These are phyloP conservation scores for Pestalotiopsis sp. DNA, from an alignment of 2,329 filamentous ascomycete species.

Conservation along the genomic window DNA sequence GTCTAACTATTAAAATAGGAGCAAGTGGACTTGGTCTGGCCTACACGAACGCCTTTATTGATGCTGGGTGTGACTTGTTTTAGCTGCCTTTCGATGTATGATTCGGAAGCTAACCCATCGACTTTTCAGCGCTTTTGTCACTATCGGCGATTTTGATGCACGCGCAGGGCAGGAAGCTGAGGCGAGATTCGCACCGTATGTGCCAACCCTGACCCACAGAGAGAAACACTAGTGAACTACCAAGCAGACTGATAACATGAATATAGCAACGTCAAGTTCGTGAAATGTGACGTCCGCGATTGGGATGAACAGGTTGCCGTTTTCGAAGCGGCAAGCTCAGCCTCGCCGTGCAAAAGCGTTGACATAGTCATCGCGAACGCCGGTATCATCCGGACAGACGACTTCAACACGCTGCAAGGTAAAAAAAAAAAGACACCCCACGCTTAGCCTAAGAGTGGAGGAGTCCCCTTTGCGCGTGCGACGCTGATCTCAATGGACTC, in stretches of 20 bases:
- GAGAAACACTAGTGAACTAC: no score
- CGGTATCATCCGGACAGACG: not conserved
- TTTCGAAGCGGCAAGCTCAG: not conserved
- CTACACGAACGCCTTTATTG: not conserved
- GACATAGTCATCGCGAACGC: constrained; percentile 5
- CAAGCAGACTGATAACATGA: not conserved
- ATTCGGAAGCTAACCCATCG: not conserved
- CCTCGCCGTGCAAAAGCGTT: not conserved
- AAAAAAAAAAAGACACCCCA: not conserved
- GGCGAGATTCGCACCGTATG: not conserved
- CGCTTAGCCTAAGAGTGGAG: not conserved
- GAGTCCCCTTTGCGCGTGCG: not conserved
- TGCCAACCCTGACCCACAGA: not conserved
- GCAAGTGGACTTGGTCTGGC: constrained; percentile 3
- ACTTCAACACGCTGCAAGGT: not conserved
- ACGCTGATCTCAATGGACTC: not conserved
- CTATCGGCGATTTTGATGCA: not conserved
- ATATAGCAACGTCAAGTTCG: not conserved
- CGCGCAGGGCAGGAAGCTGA: not conserved
- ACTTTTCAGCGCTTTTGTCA: not conserved
- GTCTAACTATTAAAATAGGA: not conserved
- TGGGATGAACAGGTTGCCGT: constrained; percentile 4
- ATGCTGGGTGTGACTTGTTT: not conserved
- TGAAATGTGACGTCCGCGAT: not conserved
- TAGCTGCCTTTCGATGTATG: not conserved